Evolutionary conservation across 805 yeast species (phyloP).

Genomic region (Yarrowia deformans): DNA sequence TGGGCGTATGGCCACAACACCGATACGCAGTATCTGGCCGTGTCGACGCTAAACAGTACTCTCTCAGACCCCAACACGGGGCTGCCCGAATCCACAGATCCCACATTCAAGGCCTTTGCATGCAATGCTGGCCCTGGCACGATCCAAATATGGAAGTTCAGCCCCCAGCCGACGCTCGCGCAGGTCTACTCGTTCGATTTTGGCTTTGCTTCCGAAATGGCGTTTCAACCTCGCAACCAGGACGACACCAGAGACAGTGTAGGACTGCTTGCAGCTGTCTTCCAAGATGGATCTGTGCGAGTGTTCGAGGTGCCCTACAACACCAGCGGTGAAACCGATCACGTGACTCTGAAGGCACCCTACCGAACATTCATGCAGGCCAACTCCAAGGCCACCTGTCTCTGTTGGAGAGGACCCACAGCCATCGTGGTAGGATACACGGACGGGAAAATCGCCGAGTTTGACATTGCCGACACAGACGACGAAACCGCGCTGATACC

Average conservation of each 20-base stretch:
- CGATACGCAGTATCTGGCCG: conserved; percentile 58
- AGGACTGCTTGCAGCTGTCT: conserved; percentile 55
- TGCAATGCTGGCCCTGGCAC: conserved; percentile 41
- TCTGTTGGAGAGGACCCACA: conserved; percentile 56
- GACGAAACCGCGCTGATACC: conserved; percentile 28
- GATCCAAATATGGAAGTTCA: conserved; percentile 44
- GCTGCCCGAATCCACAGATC: conserved; percentile 49
- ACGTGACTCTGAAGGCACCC: conserved; percentile 39
- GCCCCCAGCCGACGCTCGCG: conserved; percentile 42
- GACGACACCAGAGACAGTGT: conserved; percentile 3
- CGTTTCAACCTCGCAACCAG: conserved; percentile 48
- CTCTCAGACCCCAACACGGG: conserved; percentile 48
- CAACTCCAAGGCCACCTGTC: conserved; percentile 54
- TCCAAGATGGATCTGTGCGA: conserved; percentile 65
- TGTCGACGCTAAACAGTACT: conserved; percentile 55
- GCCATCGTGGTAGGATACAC: conserved; percentile 63
- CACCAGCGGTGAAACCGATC: not conserved
- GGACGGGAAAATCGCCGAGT: conserved; percentile 69
- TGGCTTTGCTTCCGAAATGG: conserved; percentile 46
- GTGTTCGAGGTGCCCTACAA: conserved; percentile 53
- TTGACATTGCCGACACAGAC: conserved; percentile 50
- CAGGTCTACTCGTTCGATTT: conserved; percentile 48
- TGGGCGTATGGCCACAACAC: conserved; percentile 54
- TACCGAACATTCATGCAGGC: conserved; percentile 39
- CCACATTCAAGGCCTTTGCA: conserved; percentile 39